Base-by-base conservation (phyloP, 2,329 filamentous ascomycete species). In the Aspergillus fumigatus region DNA sequence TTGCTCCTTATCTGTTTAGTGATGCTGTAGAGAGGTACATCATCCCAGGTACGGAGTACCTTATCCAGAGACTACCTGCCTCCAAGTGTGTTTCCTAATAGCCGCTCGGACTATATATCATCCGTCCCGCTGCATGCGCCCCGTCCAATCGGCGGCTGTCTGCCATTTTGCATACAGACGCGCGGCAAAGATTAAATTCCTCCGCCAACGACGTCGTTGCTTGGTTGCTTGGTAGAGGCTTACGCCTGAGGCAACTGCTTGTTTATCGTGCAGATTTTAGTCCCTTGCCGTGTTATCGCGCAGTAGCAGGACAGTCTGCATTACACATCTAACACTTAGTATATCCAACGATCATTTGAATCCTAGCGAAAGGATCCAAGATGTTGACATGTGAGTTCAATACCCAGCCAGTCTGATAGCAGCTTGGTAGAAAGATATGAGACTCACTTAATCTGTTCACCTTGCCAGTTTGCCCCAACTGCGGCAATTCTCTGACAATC, bases 401-500 rank as follows among this genome's bases (percentile, higher is more conserved):
- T 57, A 48, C 35, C 7, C 45, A 19, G 40, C 11, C 54, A 38
- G 25, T 1, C 17, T 26, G 38, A 35, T 6, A 50, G 19, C 38
- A 49, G 48, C 48, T 19, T 10, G 26, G 32, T 27, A 25, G 23
- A 23, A 47, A 19, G 11, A 25, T 3, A 25, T 25, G 19, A 53
- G 14, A 48, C 66, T 70, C 55, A 71, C 58, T 49, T 23, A 17
- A 53, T 17, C 47, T 50, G 43, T 45, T 32, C 21, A 38, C 8
- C 29, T 25, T 55, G 49, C 11, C 14, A 80, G 78, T 80, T 65
- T 80, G 78, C 56, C 78, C 78, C 11, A 76, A 78, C 61, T 80
- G 78, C 70, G 77, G 73, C 67, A 80, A 80, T 71, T 75, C 70
- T 61, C 71, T 80, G 54, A 79, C 77, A 11, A 75, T 80, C 51